Base-by-base conservation (phyloP, 768 basidiomycete genomes). In the Tylopilus felleus region DNA sequence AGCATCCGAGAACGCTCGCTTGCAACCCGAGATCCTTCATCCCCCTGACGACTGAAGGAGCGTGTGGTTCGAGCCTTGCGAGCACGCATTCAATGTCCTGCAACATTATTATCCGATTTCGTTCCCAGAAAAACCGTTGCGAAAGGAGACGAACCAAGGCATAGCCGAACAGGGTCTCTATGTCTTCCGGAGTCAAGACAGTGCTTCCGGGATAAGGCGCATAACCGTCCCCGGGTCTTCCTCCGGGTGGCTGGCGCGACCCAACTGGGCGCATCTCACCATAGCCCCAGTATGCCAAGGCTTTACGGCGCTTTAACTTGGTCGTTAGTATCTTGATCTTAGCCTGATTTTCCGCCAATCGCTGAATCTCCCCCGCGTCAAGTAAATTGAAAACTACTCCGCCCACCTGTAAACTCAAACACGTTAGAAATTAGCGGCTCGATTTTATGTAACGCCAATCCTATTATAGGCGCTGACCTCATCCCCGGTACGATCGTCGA, bases 211-310 rank as follows among this genome's bases (percentile, higher is more conserved):
- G 22, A 35, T 58, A 55, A 2, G 46, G 31, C 1, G 17, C 42
- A 29, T 58, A 58, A 0, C 53, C 46, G 16, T 58, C 53, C 17
- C 57, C 36, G 0, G 46, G 8, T 2, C 13, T n/a, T 6, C 57
- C 53, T 44, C 53, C 45, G 0, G 28, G 2, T 7, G 58, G 47
- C 53, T 60, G 52, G 3, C 28, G 3, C 3, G 16, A 60, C 0
- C 44, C 53, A 1, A 59, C 0, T 0, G 53, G 13, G 3, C 2
- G 8, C 51, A 59, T 60, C 12, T 41, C 21, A 4, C 53, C 53
- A 23, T 47, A 33, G 8, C 4, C 47, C 36, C 27, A 55, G 0
- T 39, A 2, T 0, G 16, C 17, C 0, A 59, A 10, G 0, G 7
- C 9, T 16, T 43, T 49, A 0, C 19, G 3, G 4, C 31, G 8